Evolutionary conservation across 1,139 yeast species (phyloP).

Genomic region (Diutina siamensis): DNA sequence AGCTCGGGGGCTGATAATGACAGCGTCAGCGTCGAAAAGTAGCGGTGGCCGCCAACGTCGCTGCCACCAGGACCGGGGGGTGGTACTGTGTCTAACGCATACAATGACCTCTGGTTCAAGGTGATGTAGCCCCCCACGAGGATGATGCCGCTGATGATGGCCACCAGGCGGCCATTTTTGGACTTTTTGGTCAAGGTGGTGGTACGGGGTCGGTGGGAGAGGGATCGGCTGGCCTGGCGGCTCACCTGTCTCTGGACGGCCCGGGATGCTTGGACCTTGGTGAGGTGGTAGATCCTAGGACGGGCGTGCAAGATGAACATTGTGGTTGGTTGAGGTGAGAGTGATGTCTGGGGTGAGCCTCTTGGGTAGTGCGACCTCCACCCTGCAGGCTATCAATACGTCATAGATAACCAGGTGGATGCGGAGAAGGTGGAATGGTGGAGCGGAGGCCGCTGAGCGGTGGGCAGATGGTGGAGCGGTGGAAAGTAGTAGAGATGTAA

Average conservation of each 20-base stretch:
- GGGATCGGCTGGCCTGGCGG: slow-evolving; percentile 1
- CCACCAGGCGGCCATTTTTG: slow-evolving; percentile 17
- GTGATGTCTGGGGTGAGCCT: neutral
- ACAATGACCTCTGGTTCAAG: slow-evolving; percentile 30
- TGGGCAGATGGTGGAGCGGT: too few relatives aligned
- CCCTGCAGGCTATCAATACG: too few relatives aligned
- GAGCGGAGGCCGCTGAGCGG: too few relatives aligned
- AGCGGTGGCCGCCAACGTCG: neutral
- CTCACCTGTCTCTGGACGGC: neutral
- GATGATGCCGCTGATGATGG: slow-evolving; percentile 32
- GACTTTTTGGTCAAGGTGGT: slow-evolving; percentile 15
- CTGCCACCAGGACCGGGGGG: slow-evolving; percentile 10
- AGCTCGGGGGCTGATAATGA: slow-evolving; percentile 25
- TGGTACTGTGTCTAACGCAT: slow-evolving; percentile 32
- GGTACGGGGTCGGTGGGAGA: slow-evolving; percentile 2
- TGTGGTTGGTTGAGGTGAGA: neutral
- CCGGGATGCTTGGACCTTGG: neutral
- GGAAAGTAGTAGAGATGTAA: too few relatives aligned
- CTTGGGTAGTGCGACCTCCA: neutral
- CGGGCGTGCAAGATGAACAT: slow-evolving; percentile 2
- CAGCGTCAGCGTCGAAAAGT: slow-evolving; percentile 25
- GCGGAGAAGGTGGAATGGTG: too few relatives aligned
- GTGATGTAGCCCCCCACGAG: slow-evolving; percentile 35
- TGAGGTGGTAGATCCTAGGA: slow-evolving; percentile 3
- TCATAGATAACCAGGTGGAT: too few relatives aligned